Conservation (phyloP, 345 rosid genomes). For the Eucalyptus sp. region DNA sequence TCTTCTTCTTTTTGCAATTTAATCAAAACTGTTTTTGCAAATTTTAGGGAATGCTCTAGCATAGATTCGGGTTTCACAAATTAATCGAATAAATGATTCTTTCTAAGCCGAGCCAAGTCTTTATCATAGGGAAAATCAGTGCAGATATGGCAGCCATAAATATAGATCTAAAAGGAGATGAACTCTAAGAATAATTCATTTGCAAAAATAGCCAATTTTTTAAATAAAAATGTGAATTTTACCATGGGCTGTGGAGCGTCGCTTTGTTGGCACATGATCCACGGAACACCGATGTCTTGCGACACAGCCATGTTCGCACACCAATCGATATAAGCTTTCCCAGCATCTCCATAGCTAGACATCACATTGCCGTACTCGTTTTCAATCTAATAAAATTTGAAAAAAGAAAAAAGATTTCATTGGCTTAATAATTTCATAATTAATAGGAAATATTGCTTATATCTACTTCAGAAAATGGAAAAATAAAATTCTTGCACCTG, state of each 20-base stretch:
- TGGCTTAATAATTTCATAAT: background rate
- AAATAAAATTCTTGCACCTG: conserved; percentile 21
- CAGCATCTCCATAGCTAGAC: conserved; percentile 34
- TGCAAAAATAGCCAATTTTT: background rate
- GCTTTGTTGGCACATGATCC: conserved; percentile 74
- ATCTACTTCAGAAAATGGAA: background rate
- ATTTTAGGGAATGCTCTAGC: background rate
- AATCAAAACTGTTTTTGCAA: background rate
- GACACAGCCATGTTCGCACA: conserved; percentile 60
- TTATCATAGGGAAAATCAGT: background rate
- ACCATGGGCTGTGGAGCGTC: conserved; percentile 56
- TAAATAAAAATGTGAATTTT: background rate
- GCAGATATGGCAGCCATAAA: background rate
- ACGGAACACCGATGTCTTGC: conserved; percentile 55
- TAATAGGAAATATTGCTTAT: background rate
- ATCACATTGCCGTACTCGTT: conserved; percentile 74
- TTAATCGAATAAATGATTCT: background rate
- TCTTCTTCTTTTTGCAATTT: background rate
- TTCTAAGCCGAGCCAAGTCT: background rate
- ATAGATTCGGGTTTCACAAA: background rate
- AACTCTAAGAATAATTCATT: background rate
- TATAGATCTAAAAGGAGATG: background rate
- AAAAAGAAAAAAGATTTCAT: background rate
- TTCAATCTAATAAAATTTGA: conserved; percentile 33
- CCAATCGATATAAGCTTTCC: conserved; percentile 56